These are phyloP conservation scores for Aspergillus arachidicola DNA, from an alignment of 2,329 filamentous ascomycete species.

Conservation along the genomic window DNA sequence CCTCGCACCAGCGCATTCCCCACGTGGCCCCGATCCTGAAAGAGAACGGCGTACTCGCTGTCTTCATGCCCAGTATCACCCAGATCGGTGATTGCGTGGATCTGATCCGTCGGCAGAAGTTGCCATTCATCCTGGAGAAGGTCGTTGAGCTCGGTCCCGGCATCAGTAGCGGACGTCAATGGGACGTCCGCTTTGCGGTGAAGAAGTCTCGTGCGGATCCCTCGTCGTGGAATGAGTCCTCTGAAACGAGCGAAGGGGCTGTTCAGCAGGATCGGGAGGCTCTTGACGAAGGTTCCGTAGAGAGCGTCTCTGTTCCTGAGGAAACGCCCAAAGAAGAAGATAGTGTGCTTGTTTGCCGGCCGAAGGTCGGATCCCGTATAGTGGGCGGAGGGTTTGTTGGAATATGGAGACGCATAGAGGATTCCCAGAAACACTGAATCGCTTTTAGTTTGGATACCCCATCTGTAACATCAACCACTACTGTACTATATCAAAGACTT, in stretches of 20 bases:
- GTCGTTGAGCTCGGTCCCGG: constrained; percentile 50
- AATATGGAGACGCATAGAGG: constrained; percentile 49
- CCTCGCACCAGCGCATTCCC: constrained; percentile 55
- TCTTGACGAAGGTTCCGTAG: constrained; percentile 17
- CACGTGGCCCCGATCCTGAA: constrained; percentile 58
- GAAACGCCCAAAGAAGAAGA: constrained; percentile 27
- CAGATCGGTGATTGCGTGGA: constrained; percentile 70
- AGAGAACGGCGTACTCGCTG: constrained; percentile 64
- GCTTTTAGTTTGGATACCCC: constrained; percentile 7
- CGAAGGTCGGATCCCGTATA: constrained; percentile 52
- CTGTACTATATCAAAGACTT: constrained; percentile 10
- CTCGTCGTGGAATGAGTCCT: constrained; percentile 29
- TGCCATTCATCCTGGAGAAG: constrained; percentile 56
- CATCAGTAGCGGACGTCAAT: constrained; percentile 49
- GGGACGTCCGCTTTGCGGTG: constrained; percentile 49
- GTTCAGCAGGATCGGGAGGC: constrained; percentile 11
- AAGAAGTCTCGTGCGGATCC: constrained; percentile 41
- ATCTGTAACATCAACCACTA: constrained; percentile 4
- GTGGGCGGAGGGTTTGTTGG: constrained; percentile 56
- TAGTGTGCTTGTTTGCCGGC: constrained; percentile 54
- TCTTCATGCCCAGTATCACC: constrained; percentile 78
- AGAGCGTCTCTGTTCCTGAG: constrained; percentile 10
- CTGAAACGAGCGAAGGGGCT: constrained; percentile 19
- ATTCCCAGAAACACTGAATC: constrained; percentile 20
- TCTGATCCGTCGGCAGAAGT: constrained; percentile 53